A percentile compares a stretch with the other conserved stretches of the same genome.
Conservation (phyloP, 2,329 filamentous ascomycete genomes). For the Bipolaris gigantea region DNA sequence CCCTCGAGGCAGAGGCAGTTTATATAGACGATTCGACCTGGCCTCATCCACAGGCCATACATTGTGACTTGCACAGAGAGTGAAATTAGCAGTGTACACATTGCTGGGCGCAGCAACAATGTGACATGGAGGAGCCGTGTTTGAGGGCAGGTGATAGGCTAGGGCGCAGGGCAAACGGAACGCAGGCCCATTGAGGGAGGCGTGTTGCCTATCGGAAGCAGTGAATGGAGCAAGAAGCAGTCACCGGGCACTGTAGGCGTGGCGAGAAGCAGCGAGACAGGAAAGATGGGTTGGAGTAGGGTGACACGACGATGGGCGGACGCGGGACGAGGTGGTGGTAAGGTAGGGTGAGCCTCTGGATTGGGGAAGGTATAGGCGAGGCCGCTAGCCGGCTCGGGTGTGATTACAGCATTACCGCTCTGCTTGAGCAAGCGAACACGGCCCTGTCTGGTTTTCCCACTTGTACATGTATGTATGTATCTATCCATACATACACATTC, state of each 20-base stretch:
- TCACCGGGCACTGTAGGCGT: conserved; percentile 1
- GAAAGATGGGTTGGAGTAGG: neutral
- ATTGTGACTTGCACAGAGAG: conserved; percentile 7
- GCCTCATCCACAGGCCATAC: conserved; percentile 4
- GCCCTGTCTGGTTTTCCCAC: neutral
- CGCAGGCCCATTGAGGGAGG: conserved; percentile 1
- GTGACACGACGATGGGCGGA: conserved; percentile 16
- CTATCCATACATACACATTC: no score
- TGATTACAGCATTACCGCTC: neutral
- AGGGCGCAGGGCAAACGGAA: neutral
- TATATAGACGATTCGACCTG: conserved; percentile 8
- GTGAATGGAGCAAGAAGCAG: conserved; percentile 2
- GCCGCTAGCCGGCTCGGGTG: conserved; percentile 1
- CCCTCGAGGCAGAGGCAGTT: conserved; percentile 2
- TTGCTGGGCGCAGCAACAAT: conserved; percentile 5
- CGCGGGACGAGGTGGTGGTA: conserved; percentile 7
- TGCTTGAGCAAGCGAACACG: conserved; percentile 3
- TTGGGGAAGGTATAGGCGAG: conserved; percentile 5
- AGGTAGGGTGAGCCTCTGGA: neutral
- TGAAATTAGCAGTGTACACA: conserved; percentile 10
- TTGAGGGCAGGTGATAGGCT: conserved; percentile 3
- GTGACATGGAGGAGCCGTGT: conserved; percentile 14
- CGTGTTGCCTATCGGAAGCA: conserved; percentile 4
- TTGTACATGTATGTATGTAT: no score
- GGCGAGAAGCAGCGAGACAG: conserved; percentile 4